These are phyloP conservation scores for Apiotrichum siamense DNA, from an alignment of 1,284 basidiomycete genomes.

Conservation along the genomic window DNA sequence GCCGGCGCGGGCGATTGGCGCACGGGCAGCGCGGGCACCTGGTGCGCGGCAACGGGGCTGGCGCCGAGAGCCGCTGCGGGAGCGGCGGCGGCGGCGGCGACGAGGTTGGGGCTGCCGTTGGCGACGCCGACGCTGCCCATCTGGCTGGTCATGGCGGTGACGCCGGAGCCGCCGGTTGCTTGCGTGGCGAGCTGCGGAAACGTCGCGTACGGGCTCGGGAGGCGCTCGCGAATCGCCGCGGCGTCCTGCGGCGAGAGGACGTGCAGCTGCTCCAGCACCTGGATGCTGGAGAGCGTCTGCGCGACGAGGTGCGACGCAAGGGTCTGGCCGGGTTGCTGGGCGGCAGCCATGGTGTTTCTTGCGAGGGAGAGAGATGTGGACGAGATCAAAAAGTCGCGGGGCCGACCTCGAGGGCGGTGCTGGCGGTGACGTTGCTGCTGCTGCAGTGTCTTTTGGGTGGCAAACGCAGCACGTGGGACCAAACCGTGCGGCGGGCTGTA, in stretches of 20 bases:
- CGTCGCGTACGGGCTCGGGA: constrained; percentile 27
- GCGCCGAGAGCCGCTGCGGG: too few relatives aligned
- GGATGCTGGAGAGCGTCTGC: constrained; percentile 36
- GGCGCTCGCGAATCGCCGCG: constrained; percentile 29
- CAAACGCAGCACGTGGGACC: too few relatives aligned
- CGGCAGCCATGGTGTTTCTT: too few relatives aligned
- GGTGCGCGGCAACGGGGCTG: too few relatives aligned
- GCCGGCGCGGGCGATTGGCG: neutral
- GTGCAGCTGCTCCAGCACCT: constrained; percentile 33
- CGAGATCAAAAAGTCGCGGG: neutral
- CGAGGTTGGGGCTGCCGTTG: neutral
- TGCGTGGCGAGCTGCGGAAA: constrained; percentile 14
- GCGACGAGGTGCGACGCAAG: constrained; percentile 39
- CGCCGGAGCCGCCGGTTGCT: neutral
- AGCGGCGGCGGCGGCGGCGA: neutral
- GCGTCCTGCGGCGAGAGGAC: constrained; percentile 33
- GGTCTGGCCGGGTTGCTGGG: constrained; percentile 22
- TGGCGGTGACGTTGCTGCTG: too few relatives aligned
- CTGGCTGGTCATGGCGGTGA: neutral
- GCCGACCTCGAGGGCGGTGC: too few relatives aligned
- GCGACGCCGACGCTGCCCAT: constrained; percentile 1
- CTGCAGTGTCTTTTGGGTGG: too few relatives aligned
- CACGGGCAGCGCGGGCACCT: neutral
- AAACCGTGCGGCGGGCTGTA: too few relatives aligned
- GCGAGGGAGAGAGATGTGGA: neutral